phyloP scores from a whole-genome alignment of 108 stramenopile species.

The Schizochytrium sp. region DNA sequence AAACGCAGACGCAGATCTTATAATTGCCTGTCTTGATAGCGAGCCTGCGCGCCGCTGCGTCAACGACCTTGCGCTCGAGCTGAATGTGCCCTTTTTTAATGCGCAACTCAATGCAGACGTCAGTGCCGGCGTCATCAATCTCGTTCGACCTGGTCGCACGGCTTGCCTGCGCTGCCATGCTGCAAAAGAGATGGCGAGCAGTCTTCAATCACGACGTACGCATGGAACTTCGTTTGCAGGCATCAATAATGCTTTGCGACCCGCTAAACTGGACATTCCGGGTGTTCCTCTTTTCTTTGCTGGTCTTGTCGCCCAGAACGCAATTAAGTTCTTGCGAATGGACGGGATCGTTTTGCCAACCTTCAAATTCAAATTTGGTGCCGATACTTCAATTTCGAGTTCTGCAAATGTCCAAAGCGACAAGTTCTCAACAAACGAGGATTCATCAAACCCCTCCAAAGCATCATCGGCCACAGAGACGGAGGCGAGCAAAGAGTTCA shows the following conservation, averaged over 20 bases:
- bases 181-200: conserved; percentile 15
- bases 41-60: neutral
- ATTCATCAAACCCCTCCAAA: neutral
- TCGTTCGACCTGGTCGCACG: neutral
- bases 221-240: neutral
- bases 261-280: neutral
- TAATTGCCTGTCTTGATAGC: neutral
- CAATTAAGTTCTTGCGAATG: neutral
- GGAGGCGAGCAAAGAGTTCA: neutral
- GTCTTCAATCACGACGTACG: neutral
- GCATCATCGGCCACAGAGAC: neutral
- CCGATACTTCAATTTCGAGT: neutral
- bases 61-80: neutral
- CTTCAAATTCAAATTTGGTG: neutral
- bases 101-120: neutral
- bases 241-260: neutral
- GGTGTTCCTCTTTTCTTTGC: neutral
- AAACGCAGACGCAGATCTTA: neutral
- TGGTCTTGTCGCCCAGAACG: neutral
- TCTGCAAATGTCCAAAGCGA: no score
- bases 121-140: neutral
- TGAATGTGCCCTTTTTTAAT: neutral
- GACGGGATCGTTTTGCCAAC: neutral
- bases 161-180: neutral
- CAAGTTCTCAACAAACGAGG: neutral